These are phyloP conservation scores for Cercospora sp. DNA, from an alignment of 2,329 filamentous ascomycete species.

Conservation along the genomic window DNA sequence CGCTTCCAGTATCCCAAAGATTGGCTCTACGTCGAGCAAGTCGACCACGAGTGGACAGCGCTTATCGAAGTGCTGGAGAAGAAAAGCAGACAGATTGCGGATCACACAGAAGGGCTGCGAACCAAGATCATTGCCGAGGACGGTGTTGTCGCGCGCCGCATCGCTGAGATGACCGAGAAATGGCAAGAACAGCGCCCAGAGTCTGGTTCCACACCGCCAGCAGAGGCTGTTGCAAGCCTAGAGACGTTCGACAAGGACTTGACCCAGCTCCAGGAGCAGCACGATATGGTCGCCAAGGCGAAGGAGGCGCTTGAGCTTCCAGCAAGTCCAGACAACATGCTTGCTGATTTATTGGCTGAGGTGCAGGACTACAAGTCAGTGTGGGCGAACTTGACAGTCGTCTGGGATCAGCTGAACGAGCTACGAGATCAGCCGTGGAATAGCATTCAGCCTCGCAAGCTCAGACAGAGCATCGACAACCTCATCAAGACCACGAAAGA, in stretches of 20 bases:
- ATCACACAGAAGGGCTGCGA: constrained; percentile 90
- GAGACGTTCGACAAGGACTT: constrained; percentile 81
- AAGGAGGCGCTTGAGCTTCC: constrained; percentile 95
- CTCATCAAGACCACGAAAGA: constrained; percentile 98
- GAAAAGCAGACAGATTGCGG: constrained; percentile 92
- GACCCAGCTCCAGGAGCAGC: constrained; percentile 80
- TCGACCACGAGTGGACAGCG: constrained; percentile 93
- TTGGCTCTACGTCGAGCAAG: constrained; percentile 94
- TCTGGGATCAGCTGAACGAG: constrained; percentile 95
- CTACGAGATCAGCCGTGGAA: constrained; percentile 92
- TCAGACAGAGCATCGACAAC: constrained; percentile 83
- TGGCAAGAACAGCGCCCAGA: constrained; percentile 98
- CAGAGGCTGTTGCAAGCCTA: constrained; percentile 80
- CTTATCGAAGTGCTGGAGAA: constrained; percentile 88
- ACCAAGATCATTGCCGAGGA: constrained; percentile 96
- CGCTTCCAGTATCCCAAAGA: constrained; percentile 91
- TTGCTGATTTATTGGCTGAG: constrained; percentile 86
- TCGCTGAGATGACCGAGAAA: constrained; percentile 76
- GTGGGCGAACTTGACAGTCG: constrained; percentile 91
- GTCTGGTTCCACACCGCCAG: constrained; percentile 87
- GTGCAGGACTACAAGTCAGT: constrained; percentile 99
- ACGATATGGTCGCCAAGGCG: constrained; percentile 90
- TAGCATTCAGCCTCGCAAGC: constrained; percentile 90
- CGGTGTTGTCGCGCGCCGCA: constrained; percentile 84
- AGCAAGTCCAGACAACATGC: constrained; percentile 73